Evolutionary conservation across 768 basidiomycete species (phyloP).

Genomic region (Lyophyllum shimeji): DNA sequence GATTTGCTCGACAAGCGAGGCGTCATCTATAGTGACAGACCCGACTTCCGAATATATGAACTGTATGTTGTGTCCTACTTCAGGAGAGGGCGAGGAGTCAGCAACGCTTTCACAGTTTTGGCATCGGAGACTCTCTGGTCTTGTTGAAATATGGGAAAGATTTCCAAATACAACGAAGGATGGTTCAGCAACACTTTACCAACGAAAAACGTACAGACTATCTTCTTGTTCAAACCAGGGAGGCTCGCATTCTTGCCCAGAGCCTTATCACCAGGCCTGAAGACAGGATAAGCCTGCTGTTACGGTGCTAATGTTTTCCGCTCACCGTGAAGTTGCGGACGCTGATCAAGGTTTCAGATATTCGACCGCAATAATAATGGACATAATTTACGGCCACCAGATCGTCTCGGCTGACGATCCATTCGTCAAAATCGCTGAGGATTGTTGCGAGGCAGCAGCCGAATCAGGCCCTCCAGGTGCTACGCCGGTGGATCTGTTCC

Average conservation of each 20-base stretch:
- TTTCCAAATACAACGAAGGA: conserved; percentile 13
- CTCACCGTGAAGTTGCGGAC: no score
- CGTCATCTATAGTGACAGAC: conserved; percentile 25
- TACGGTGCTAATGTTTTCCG: no score
- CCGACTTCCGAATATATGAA: conserved; percentile 17
- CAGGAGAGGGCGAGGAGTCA: no score
- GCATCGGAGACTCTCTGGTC: no score
- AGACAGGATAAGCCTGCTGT: no score
- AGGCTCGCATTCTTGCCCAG: no score
- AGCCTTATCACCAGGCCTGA: no score
- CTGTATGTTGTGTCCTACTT: not conserved
- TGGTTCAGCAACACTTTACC: conserved; percentile 3
- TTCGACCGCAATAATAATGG: conserved; percentile 22
- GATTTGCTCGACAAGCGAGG: conserved; percentile 28
- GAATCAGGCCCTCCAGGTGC: conserved; percentile 23
- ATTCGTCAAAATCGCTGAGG: conserved; percentile 34
- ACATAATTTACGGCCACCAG: conserved; percentile 30
- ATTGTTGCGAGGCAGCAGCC: conserved; percentile 23
- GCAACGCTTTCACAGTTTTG: no score
- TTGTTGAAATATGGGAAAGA: conserved; percentile 11
- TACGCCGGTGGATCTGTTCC: conserved; percentile 1
- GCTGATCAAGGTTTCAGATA: not conserved
- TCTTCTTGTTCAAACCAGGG: not conserved
- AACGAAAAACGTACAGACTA: conserved; percentile 4
- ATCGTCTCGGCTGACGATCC: conserved; percentile 33